These are phyloP conservation scores for Pythium volutum DNA, from an alignment of 352 stramenopile species.

Conservation along the genomic window DNA sequence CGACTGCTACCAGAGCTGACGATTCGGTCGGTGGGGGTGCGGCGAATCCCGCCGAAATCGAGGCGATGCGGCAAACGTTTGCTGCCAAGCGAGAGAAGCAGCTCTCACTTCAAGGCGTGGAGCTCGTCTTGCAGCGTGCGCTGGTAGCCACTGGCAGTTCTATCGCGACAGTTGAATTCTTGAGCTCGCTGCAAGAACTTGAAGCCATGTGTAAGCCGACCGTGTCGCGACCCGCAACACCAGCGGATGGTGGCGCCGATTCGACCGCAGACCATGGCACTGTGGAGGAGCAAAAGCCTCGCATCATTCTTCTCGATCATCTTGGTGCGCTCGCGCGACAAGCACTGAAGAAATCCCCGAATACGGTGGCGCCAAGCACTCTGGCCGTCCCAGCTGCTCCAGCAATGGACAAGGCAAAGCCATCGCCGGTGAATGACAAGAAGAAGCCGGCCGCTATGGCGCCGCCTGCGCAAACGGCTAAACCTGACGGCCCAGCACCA, in stretches of 20 bases:
- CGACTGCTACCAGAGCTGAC: not conserved
- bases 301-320: constrained; percentile 45
- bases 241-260: not conserved
- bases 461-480: not conserved
- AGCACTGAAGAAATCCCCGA: constrained; percentile 6
- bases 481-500: not conserved
- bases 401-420: constrained; percentile 17
- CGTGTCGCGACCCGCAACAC: not conserved
- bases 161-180: constrained; percentile 31
- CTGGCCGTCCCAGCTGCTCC: not conserved
- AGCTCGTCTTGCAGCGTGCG: constrained; percentile 37
- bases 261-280: not conserved
- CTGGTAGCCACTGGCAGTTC: not conserved
- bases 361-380: not conserved
- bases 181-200: constrained; percentile 17
- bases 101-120: constrained; percentile 34
- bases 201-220: not conserved
- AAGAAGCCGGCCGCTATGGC: constrained; percentile 8
- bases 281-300: constrained; percentile 7
- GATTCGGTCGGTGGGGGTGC: not conserved
- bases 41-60: constrained; percentile 22
- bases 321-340: constrained; percentile 20
- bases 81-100: constrained; percentile 6
- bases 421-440: constrained; percentile 15
- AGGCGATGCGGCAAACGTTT: constrained; percentile 13